phyloP scores from a whole-genome alignment of 441 rosid species.

The Populus hybrid region DNA sequence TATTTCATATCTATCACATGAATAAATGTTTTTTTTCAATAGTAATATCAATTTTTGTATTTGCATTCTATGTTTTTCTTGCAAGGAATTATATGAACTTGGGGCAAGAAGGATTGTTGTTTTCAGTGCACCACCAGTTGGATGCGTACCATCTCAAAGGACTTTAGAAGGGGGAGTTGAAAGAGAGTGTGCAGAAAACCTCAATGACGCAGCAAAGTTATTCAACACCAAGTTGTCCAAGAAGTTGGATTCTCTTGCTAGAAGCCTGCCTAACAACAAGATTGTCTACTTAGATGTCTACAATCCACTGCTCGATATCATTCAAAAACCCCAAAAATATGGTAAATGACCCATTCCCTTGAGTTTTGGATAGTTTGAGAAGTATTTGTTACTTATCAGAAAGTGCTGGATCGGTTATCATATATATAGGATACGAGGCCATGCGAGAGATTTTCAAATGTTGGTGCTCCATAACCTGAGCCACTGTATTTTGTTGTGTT shows the following conservation, averaged over 20 bases:
- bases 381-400: not conserved
- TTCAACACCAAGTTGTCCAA: constrained; percentile 58
- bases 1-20: not conserved
- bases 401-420: not conserved
- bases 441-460: not conserved
- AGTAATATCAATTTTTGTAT: not conserved
- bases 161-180: constrained; percentile 52
- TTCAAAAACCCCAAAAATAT: constrained; percentile 37
- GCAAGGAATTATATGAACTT: constrained; percentile 48
- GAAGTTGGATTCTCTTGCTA: constrained; percentile 30
- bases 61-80: not conserved
- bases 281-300: constrained; percentile 54
- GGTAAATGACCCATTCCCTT: constrained; percentile 33
- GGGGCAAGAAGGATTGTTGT: constrained; percentile 70
- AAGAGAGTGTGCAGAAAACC: constrained; percentile 46
- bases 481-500: not conserved
- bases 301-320: constrained; percentile 44
- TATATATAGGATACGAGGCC: not conserved
- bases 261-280: constrained; percentile 28
- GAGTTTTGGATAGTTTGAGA: not conserved
- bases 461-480: not conserved
- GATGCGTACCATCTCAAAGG: constrained; percentile 73
- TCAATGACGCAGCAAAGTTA: constrained; percentile 45
- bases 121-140: constrained; percentile 64
- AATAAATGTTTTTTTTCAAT: not conserved